phyloP scores from a whole-genome alignment of 2,329 filamentous ascomycete species.

The Amauroascus verrucosus region DNA sequence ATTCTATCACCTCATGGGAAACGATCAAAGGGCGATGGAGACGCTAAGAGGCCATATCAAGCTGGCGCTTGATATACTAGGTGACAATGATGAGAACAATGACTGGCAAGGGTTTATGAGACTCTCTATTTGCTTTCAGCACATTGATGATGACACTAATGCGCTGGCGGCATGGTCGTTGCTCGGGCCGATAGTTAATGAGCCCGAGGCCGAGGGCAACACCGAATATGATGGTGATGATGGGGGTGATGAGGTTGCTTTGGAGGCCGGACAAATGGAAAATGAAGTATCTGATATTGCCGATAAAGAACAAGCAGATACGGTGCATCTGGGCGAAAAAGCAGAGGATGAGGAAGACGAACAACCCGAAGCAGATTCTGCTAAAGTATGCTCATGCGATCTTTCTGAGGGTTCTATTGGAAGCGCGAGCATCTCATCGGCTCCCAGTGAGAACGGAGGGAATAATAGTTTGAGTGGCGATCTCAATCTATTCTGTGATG shows the following conservation, averaged over 20 bases:
- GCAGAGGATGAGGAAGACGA: neutral
- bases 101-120: constrained; percentile 21
- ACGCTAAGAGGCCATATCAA: constrained; percentile 19
- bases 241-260: neutral
- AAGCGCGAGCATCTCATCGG: neutral
- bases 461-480: neutral
- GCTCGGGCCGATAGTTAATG: constrained; percentile 15
- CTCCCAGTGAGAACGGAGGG: neutral
- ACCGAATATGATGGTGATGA: neutral
- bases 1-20: constrained; percentile 16
- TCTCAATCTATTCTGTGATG: constrained; percentile 13
- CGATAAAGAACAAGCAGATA: neutral
- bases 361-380: neutral
- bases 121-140: constrained; percentile 18
- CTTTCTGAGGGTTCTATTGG: too few relatives aligned
- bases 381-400: too few relatives aligned
- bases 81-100: constrained; percentile 23
- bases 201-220: neutral
- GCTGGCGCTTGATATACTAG: constrained; percentile 22
- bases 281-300: neutral
- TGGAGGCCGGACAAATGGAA: neutral
- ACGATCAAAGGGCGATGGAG: constrained; percentile 19
- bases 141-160: constrained; percentile 22
- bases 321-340: too few relatives aligned
- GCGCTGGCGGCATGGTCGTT: constrained; percentile 24